Base-by-base conservation (phyloP, 257 asterid genomes). In the Nemophila menziesii region DNA sequence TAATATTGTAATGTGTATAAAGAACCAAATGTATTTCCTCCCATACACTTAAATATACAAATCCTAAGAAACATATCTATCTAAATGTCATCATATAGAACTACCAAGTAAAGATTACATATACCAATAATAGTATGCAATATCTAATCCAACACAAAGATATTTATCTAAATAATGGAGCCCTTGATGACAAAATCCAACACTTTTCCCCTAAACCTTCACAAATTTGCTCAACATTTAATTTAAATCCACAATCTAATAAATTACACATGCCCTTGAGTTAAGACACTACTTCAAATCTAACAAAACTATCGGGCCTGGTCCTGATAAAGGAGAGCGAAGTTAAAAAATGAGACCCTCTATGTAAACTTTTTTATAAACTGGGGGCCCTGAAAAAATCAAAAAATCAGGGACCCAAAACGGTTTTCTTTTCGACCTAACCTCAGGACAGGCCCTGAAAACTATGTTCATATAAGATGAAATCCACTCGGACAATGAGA, bases 271-370 rank as follows among this genome's bases (percentile, higher is more conserved):
- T 21, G 33, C 4, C 3, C 11, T 11, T 8, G 16, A 11, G 43
- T 39, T 20, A 36, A 20, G 23, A 29, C 48, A 29, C 36, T 13
- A 29, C 8, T 7, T 16, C 3, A 18, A 23, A 48, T 5, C 49
- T 19, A 15, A 43, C 19, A 41, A 21, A 26, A 16, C 33, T 49
- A n/a, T n/a, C n/a, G n/a, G n/a, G 20, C 55, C 27, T 19, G 13
- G 18, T 23, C 34, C 33, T 26, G 33, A 26, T 5, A 26, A 4
- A n/a, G n/a, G n/a, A n/a, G n/a, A n/a, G n/a, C n/a, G n/a, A n/a
- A n/a, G n/a, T n/a, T n/a, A n/a, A n/a, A n/a, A n/a, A n/a, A n/a
- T n/a, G n/a, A n/a, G n/a, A n/a, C n/a, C n/a, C n/a, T n/a, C n/a
- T n/a, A n/a, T n/a, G n/a, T n/a, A n/a, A n/a, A n/a, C n/a, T n/a